Evolutionary conservation across 164 flowering plant genomes (phyloP).

Genomic region (Dillenia suffruticosa): DNA sequence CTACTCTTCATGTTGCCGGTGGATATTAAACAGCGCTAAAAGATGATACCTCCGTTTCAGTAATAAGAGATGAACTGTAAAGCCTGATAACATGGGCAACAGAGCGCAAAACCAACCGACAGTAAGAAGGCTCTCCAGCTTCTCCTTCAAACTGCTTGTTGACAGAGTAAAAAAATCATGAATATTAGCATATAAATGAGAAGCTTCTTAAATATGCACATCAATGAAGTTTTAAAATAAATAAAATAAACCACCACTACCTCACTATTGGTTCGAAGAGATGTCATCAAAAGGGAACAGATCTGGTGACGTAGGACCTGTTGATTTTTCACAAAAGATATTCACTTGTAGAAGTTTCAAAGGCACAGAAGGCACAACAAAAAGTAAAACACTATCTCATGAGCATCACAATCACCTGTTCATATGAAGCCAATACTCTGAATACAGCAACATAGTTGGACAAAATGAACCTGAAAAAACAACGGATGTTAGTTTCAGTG

Average conservation of each 20-base stretch:
- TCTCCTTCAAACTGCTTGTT: constrained; percentile 80
- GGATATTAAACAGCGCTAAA: not conserved
- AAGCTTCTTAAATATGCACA: not conserved
- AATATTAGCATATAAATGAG: not conserved
- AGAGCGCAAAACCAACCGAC: constrained; percentile 93
- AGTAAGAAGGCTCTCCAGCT: constrained; percentile 88
- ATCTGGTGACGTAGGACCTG: constrained; percentile 92
- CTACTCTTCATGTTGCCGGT: no score
- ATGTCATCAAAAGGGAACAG: constrained; percentile 97
- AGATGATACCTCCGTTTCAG: constrained; percentile 85
- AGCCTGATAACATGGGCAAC: constrained; percentile 93
- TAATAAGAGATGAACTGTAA: constrained; percentile 85
- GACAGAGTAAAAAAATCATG: not conserved
- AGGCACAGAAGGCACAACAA: constrained; percentile 1
- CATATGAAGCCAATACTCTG: constrained; percentile 64
- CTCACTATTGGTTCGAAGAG: constrained; percentile 90
- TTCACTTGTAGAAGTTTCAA: constrained; percentile 2
- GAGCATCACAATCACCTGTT: constrained; percentile 53
- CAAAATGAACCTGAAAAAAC: constrained; percentile 67
- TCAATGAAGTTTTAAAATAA: not conserved
- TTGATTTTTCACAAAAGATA: constrained; percentile 10
- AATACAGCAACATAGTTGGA: constrained; percentile 84
- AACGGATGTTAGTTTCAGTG: no score
- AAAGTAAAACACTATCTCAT: not conserved
- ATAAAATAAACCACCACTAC: constrained; percentile 24